phyloP scores from a whole-genome alignment of 345 rosid species.

The Boechera divaricarpa region DNA sequence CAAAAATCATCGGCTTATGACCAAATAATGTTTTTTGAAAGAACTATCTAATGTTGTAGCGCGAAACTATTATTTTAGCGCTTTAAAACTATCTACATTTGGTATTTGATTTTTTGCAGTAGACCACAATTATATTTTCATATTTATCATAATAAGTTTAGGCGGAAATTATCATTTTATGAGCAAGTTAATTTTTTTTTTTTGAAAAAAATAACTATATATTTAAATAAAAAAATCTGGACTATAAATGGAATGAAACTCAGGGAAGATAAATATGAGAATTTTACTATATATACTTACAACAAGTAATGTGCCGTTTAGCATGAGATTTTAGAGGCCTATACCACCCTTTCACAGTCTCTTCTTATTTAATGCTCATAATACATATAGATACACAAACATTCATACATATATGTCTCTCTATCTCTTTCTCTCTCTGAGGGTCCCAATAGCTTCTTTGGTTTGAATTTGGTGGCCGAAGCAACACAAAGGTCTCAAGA shows the following conservation, averaged over 20 bases:
- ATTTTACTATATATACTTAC: not conserved
- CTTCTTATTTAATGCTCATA: slow-evolving; percentile 5
- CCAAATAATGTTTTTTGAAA: too few relatives aligned
- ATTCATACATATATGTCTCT: not conserved
- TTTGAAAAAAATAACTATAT: too few relatives aligned
- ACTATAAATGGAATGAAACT: slow-evolving; percentile 37
- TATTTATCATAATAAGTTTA: not conserved
- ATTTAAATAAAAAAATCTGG: slow-evolving; percentile 5
- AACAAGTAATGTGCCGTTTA: slow-evolving; percentile 18
- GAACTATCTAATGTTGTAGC: not conserved
- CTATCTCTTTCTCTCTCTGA: slow-evolving; percentile 18
- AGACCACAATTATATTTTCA: not conserved
- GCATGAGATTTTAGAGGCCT: not conserved
- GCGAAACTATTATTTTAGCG: not conserved
- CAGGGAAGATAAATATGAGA: slow-evolving; percentile 24
- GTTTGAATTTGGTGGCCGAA: slow-evolving; percentile 19
- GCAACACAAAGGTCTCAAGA: not conserved
- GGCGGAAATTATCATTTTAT: not conserved
- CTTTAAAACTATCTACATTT: not conserved
- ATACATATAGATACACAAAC: slow-evolving; percentile 11
- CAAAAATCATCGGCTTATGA: not conserved
- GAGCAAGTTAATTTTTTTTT: not conserved
- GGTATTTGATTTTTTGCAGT: not conserved
- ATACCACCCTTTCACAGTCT: slow-evolving; percentile 18
- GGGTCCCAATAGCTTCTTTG: slow-evolving; percentile 35